A percentile compares a stretch with the other conserved stretches of the same genome.
phyloP scores from a whole-genome alignment of 2,329 filamentous ascomycete species.

The Alternaria sp. region DNA sequence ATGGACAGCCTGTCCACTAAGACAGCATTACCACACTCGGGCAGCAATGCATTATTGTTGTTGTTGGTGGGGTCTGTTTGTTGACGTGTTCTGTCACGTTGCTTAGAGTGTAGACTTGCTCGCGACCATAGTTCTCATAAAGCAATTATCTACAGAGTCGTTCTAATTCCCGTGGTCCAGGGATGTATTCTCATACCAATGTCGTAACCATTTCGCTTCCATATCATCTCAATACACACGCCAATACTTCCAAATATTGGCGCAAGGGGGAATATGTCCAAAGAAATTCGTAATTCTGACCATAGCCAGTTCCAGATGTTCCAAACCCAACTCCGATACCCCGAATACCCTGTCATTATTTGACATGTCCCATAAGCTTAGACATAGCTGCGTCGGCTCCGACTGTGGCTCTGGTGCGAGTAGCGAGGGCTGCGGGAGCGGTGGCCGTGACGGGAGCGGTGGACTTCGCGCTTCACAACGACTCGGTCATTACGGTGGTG shows the following conservation, averaged over 20 bases:
- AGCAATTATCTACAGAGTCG: constrained; percentile 10
- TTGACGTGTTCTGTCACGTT: constrained; percentile 1
- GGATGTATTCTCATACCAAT: constrained; percentile 14
- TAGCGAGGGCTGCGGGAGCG: constrained; percentile 50
- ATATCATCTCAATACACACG: not conserved
- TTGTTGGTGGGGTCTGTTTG: not conserved
- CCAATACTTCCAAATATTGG: constrained; percentile 15
- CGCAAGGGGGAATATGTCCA: constrained; percentile 20
- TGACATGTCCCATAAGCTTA: constrained; percentile 17
- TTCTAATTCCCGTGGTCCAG: not conserved
- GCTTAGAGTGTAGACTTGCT: constrained; percentile 1
- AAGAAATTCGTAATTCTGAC: constrained; percentile 29
- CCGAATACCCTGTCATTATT: not conserved
- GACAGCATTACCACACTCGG: not conserved
- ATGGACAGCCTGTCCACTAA: not conserved
- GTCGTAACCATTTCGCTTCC: constrained; percentile 7
- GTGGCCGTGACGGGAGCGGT: constrained; percentile 56
- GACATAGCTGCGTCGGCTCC: constrained; percentile 51
- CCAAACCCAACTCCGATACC: constrained; percentile 7
- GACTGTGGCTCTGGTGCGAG: constrained; percentile 45
- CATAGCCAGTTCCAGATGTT: constrained; percentile 4
- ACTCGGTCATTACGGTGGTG: constrained; percentile 59
- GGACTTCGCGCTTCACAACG: constrained; percentile 62
- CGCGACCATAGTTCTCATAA: constrained; percentile 2
- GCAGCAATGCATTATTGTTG: not conserved